Base-by-base conservation (phyloP, 495 filamentous ascomycete species). In the Hyaloscypha variabilis region DNA sequence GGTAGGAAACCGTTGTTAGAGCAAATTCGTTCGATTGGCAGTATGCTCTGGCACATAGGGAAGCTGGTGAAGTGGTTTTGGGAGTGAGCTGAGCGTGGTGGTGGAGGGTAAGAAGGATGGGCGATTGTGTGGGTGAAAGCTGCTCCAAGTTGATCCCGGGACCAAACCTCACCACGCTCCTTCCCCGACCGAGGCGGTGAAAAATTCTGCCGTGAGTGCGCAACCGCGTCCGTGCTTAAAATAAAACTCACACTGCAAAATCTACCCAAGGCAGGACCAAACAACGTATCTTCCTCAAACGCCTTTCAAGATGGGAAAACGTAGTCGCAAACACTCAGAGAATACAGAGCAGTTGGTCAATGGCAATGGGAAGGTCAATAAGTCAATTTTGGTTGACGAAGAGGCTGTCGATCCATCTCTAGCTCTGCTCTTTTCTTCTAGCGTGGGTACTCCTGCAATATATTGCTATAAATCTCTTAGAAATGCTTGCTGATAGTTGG, bases 401-500 rank as follows among this genome's bases (percentile, higher is more conserved):
- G 81, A 81, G 70, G 79, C 83, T 66, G 81, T 96, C 68, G 91
- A 97, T 78, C 89, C 91, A 66, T 77, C 82, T 60, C 72, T 97
- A 68, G 87, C 90, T 66, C 89, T 90, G 56, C 83, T 97, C 28
- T 97, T 97, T 77, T 82, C 89, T 30, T 81, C 84, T 29, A 94
- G 91, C 79, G 93, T 95, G 81, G 76, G 90, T 60, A 11, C 25
- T 10, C 54, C 26, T 55, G 31, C 10, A 28, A 14, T 2, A 31
- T 46, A 46, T 21, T 58, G 5, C 39, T 60, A 51, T 21, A 46
- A 26, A 60, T 21, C 30, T 60, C 24, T 55, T 31, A 24, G 14
- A 51, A n/a, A 57, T 57, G 11, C 13, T 21, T 14, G 50, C 42
- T 68, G 29, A 68, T 73, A 51, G 59, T 51, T 52, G 58, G 58